Conservation (phyloP, 805 yeast species). For the Sugiyamaella lignohabitans region DNA sequence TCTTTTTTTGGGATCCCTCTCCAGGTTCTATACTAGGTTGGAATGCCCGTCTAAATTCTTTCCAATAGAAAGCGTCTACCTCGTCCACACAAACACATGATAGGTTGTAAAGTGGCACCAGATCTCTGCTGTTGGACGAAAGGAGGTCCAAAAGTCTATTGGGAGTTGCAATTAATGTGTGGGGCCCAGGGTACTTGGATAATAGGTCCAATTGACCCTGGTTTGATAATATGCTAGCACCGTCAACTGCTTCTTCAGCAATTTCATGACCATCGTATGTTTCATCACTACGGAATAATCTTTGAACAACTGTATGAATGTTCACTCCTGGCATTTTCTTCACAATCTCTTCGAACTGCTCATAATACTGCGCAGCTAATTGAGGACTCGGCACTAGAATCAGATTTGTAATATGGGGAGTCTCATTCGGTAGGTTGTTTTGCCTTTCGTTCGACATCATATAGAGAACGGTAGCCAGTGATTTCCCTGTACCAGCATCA, state of each 20-base stretch:
- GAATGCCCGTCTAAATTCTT: too few species aligned
- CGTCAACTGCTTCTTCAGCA: constrained; percentile 13
- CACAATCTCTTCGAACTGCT: constrained; percentile 12
- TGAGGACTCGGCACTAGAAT: constrained; percentile 32
- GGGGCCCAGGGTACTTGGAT: constrained; percentile 28
- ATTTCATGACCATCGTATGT: too few species aligned
- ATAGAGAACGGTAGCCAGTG: constrained; percentile 28
- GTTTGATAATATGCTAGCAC: background rate
- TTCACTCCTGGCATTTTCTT: background rate
- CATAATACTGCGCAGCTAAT: constrained; percentile 30
- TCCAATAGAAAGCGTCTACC: constrained; percentile 20
- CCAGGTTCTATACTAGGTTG: background rate
- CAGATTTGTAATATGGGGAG: constrained; percentile 21
- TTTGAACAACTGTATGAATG: constrained; percentile 1
- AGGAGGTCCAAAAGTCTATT: constrained; percentile 45
- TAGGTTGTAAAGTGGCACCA: constrained; percentile 16
- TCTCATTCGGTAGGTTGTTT: background rate
- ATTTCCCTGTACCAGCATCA: constrained; percentile 32
- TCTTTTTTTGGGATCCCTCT: background rate
- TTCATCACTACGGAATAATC: background rate
- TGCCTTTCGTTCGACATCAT: constrained; percentile 19
- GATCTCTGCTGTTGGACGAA: constrained; percentile 25
- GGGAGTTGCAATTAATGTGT: constrained; percentile 51
- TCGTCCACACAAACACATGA: constrained; percentile 27
- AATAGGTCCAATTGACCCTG: constrained; percentile 22